These are phyloP conservation scores for Linaria vulgaris DNA, from an alignment of 257 asterid species.

Conservation along the genomic window DNA sequence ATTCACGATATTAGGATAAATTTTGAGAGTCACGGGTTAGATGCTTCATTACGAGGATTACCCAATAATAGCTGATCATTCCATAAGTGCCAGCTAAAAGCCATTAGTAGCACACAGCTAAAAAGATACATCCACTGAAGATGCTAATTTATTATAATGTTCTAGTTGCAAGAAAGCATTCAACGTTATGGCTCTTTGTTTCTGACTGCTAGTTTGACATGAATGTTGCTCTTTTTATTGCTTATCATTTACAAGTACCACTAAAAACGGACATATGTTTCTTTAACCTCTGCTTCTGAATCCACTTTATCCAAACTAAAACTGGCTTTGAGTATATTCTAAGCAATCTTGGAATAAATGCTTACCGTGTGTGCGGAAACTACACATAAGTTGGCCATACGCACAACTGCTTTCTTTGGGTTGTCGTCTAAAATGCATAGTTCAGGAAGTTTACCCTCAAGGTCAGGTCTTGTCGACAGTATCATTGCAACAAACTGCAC, in stretches of 20 bases:
- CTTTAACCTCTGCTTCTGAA: constrained; percentile 11
- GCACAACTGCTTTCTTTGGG: constrained; percentile 87
- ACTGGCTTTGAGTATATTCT: background rate
- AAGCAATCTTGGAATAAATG: constrained; percentile 24
- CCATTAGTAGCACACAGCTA: too few species aligned
- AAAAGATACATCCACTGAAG: too few species aligned
- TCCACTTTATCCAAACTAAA: background rate
- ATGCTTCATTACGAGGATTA: background rate
- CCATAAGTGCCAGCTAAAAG: background rate
- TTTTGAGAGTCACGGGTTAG: constrained; percentile 2
- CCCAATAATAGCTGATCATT: background rate
- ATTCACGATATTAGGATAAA: background rate
- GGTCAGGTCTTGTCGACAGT: constrained; percentile 71
- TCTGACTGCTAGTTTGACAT: constrained; percentile 5
- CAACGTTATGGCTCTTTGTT: constrained; percentile 8
- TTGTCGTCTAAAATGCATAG: constrained; percentile 78
- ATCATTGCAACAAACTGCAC: constrained; percentile 75
- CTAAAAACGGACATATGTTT: constrained; percentile 8
- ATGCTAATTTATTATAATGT: constrained; percentile 4
- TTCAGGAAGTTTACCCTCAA: constrained; percentile 66
- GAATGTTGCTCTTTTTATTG: background rate
- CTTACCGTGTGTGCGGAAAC: constrained; percentile 94
- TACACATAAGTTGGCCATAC: constrained; percentile 98
- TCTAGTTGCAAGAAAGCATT: constrained; percentile 4
- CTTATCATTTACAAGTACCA: constrained; percentile 2